Conservation (phyloP, 164 flowering plant species). For the Tetrastigma voinierianum region DNA sequence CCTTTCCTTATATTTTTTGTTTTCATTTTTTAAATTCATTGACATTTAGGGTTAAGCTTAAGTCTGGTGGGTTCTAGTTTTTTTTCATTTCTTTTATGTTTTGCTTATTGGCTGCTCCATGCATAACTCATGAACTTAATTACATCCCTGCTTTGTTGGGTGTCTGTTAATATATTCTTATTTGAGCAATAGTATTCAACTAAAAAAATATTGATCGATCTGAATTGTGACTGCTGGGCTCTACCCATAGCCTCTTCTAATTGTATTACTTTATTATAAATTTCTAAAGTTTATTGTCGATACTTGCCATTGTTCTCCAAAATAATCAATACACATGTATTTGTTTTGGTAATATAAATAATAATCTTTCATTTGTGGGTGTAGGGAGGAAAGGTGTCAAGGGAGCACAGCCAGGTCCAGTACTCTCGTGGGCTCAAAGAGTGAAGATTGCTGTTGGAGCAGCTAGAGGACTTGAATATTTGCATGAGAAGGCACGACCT, state of each 20-base stretch:
- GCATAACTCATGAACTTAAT: too few species aligned
- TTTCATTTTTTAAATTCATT: too few species aligned
- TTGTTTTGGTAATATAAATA: not conserved
- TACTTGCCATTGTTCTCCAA: not conserved
- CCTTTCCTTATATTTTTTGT: too few species aligned
- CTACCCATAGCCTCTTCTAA: not conserved
- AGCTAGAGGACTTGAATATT: constrained; percentile 82
- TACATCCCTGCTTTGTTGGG: too few species aligned
- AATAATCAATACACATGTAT: not conserved
- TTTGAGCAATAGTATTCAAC: too few species aligned
- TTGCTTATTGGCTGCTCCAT: too few species aligned
- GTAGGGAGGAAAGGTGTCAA: constrained; percentile 77
- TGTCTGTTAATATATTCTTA: too few species aligned
- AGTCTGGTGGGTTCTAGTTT: too few species aligned
- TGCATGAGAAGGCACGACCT: constrained; percentile 81
- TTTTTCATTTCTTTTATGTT: too few species aligned
- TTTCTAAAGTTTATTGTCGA: constrained; percentile 1
- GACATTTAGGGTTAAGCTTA: too few species aligned
- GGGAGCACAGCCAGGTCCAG: constrained; percentile 86
- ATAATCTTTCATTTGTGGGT: constrained; percentile 2
- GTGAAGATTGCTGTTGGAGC: constrained; percentile 92
- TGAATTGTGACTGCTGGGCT: too few species aligned
- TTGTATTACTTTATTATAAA: not conserved
- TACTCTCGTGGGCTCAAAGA: constrained; percentile 79
- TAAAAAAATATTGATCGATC: too few species aligned